phyloP scores from a whole-genome alignment of 2,329 filamentous ascomycete genomes.

The Geoglossum cookeanum region DNA sequence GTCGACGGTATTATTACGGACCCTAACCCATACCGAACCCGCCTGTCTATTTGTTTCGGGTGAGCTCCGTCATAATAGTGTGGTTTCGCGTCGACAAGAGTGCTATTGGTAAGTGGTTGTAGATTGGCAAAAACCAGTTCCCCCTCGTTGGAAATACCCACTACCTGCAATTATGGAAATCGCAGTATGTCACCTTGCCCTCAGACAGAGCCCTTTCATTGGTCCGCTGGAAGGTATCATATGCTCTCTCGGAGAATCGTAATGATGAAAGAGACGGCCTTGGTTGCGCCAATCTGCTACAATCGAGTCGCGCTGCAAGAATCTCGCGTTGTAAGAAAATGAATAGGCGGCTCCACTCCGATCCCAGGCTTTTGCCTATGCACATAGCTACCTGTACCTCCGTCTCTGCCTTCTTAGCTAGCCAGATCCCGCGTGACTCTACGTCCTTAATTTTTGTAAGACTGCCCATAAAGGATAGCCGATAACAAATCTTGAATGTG shows the following conservation, averaged over 20 bases:
- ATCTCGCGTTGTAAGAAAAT: too few species aligned
- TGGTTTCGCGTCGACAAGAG: slow-evolving; percentile 14
- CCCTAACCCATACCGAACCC: slow-evolving; percentile 13
- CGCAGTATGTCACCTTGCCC: not conserved
- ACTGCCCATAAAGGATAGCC: too few species aligned
- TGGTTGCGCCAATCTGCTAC: not conserved
- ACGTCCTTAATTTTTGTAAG: too few species aligned
- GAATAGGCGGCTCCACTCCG: too few species aligned
- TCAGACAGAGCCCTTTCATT: slow-evolving; percentile 2
- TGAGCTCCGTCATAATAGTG: slow-evolving; percentile 3
- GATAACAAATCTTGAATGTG: too few species aligned
- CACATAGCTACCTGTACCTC: too few species aligned
- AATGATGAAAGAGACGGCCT: slow-evolving; percentile 4
- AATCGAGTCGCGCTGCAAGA: too few species aligned
- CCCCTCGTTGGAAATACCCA: slow-evolving; percentile 3
- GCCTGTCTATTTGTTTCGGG: slow-evolving; percentile 12
- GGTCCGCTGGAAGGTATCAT: not conserved
- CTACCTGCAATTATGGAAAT: not conserved
- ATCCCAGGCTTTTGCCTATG: too few species aligned
- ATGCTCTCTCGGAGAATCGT: not conserved
- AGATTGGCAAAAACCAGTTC: slow-evolving; percentile 20
- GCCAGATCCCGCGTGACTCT: too few species aligned
- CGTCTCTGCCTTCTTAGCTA: too few species aligned
- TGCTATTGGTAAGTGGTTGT: slow-evolving; percentile 18
- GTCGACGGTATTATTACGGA: slow-evolving; percentile 19